Conservation (phyloP, 2,329 filamentous ascomycete genomes). For the Ploettnerulaceae sp. region DNA sequence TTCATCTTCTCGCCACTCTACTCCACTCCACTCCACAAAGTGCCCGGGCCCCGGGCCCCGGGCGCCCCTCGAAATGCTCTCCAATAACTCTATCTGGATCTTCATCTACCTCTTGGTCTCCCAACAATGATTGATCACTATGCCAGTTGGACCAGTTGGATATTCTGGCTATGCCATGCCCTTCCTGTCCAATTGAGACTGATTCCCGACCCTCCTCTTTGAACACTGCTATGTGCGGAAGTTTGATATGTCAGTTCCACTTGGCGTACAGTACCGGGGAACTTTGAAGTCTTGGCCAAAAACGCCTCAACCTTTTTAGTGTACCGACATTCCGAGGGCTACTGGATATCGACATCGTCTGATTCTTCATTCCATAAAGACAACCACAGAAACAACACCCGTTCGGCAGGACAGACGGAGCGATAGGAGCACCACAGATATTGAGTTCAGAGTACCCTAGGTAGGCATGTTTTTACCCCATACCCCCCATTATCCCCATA, state of each 20-base stretch:
- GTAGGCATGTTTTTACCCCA: constrained; percentile 5
- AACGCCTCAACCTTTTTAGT: constrained; percentile 3
- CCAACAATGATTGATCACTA: too few relatives aligned
- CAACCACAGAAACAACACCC: not conserved
- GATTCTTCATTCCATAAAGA: not conserved
- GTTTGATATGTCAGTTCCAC: constrained; percentile 10
- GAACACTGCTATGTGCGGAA: too few relatives aligned
- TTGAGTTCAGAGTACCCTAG: not conserved
- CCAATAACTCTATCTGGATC: too few relatives aligned
- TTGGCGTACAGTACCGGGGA: constrained; percentile 9
- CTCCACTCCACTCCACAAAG: constrained; percentile 6
- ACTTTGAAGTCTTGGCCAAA: constrained; percentile 2
- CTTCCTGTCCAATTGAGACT: too few relatives aligned
- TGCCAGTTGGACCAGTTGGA: too few relatives aligned
- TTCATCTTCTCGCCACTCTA: constrained; percentile 1
- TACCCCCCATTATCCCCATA: too few relatives aligned
- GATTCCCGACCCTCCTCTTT: too few relatives aligned
- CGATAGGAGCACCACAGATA: constrained; percentile 1
- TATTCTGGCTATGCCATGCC: too few relatives aligned
- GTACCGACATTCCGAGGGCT: constrained; percentile 4
- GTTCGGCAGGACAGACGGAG: constrained; percentile 13
- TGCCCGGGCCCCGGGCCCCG: not conserved
- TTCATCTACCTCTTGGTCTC: too few relatives aligned
- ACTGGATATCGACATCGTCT: constrained; percentile 1
- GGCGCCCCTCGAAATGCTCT: too few relatives aligned